Percentiles rank a stretch among this genome's conserved stretches.
Evolutionary conservation across 2,329 filamentous ascomycete genomes (phyloP).

Genomic region (Fusarium sp.): DNA sequence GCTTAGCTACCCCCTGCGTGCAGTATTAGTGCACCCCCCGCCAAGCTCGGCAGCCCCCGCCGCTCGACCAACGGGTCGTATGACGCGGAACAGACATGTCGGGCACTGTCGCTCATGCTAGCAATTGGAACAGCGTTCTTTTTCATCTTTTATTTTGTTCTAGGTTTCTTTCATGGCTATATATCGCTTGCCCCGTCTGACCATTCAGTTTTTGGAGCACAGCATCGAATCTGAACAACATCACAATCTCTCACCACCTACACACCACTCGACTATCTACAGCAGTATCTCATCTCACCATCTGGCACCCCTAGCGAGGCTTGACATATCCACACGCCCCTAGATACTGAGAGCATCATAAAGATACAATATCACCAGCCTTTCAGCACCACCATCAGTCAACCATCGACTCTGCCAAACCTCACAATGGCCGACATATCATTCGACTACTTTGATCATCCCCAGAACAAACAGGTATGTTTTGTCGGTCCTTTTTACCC

Average conservation of each 20-base stretch:
- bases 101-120: conserved; percentile 41
- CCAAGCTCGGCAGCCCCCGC: conserved; percentile 47
- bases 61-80: conserved; percentile 44
- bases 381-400: conserved; percentile 32
- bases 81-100: conserved; percentile 45
- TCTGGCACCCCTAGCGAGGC: conserved; percentile 7
- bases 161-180: conserved; percentile 24
- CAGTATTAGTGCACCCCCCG: neutral
- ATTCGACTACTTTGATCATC: conserved; percentile 46
- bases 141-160: neutral
- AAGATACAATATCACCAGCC: conserved; percentile 33
- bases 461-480: conserved; percentile 47
- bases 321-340: conserved; percentile 22
- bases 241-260: conserved; percentile 44
- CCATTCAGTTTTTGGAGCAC: conserved; percentile 41
- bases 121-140: neutral
- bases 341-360: conserved; percentile 19
- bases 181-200: conserved; percentile 48
- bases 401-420: conserved; percentile 30
- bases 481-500: conserved; percentile 24
- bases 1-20: neutral
- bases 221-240: conserved; percentile 36
- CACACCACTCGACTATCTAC: conserved; percentile 10
- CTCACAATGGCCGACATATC: conserved; percentile 44
- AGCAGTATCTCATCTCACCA: conserved; percentile 30